phyloP scores from a whole-genome alignment of 345 rosid genomes.

The Heritiera littoralis region DNA sequence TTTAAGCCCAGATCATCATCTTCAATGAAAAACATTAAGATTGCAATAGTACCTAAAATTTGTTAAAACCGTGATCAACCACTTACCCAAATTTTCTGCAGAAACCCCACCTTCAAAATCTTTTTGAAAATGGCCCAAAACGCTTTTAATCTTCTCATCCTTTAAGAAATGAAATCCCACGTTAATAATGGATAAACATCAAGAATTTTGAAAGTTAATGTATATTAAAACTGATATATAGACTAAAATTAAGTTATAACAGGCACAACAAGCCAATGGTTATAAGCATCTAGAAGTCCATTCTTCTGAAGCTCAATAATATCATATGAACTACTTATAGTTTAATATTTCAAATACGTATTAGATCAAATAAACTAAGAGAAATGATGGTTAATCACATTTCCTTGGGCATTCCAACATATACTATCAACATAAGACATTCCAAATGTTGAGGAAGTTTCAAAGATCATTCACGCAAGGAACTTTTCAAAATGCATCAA shows the following conservation, averaged over 20 bases:
- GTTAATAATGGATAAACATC: constrained; percentile 18
- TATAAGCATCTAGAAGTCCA: neutral
- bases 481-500: neutral
- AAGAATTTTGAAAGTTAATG: constrained; percentile 2
- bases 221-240: neutral
- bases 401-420: neutral
- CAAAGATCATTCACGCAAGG: neutral
- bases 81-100: constrained; percentile 60
- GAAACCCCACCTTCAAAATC: constrained; percentile 47
- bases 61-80: constrained; percentile 16
- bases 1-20: constrained; percentile 13
- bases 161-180: constrained; percentile 31
- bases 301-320: neutral
- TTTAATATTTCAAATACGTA: neutral
- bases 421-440: neutral
- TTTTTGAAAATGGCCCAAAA: constrained; percentile 69
- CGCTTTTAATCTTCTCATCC: constrained; percentile 65
- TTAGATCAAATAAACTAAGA: neutral
- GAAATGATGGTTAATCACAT: neutral
- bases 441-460: neutral
- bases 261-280: neutral
- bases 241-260: neutral
- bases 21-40: constrained; percentile 2
- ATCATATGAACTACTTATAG: neutral
- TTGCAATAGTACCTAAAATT: neutral